These are phyloP conservation scores for Lecanoromycetidae sp. DNA, from an alignment of 2,329 filamentous ascomycete genomes.

Conservation along the genomic window DNA sequence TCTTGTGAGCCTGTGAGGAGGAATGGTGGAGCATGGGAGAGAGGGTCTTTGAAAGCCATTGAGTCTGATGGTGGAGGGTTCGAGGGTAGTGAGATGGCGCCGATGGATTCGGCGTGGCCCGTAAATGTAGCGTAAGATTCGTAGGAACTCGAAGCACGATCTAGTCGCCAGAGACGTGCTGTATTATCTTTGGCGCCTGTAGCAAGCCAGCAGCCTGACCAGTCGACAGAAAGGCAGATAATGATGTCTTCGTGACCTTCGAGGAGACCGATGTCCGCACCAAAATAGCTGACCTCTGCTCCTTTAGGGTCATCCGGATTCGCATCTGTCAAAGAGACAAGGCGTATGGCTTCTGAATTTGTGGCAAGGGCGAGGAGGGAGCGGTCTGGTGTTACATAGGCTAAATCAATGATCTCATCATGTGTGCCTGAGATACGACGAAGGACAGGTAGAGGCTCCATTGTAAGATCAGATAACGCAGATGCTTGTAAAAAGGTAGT, in stretches of 20 bases:
- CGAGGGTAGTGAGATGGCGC: conserved; percentile 74
- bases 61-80: conserved; percentile 55
- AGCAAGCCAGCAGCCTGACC: conserved; percentile 93
- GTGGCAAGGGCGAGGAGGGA: conserved; percentile 82
- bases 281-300: conserved; percentile 53
- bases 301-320: conserved; percentile 28
- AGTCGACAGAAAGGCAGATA: conserved; percentile 86
- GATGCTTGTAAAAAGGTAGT: conserved; percentile 23
- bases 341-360: conserved; percentile 83
- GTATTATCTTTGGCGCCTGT: conserved; percentile 97
- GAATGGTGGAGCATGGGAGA: conserved; percentile 70
- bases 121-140: conserved; percentile 72
- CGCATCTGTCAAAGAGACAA: conserved; percentile 54
- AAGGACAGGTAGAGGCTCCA: conserved; percentile 49
- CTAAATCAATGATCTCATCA: conserved; percentile 93
- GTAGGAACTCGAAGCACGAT: conserved; percentile 61
- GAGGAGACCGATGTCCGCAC: conserved; percentile 73
- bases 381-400: conserved; percentile 67
- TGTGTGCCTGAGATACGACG: conserved; percentile 88
- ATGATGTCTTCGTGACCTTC: conserved; percentile 93
- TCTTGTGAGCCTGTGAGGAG: conserved; percentile 90
- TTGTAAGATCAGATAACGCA: conserved; percentile 14
- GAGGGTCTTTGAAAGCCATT: conserved; percentile 57
- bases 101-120: conserved; percentile 87
- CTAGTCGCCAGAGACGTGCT: conserved; percentile 78